Conservation (phyloP, 768 basidiomycete species). For the Lactarius psammicola region DNA sequence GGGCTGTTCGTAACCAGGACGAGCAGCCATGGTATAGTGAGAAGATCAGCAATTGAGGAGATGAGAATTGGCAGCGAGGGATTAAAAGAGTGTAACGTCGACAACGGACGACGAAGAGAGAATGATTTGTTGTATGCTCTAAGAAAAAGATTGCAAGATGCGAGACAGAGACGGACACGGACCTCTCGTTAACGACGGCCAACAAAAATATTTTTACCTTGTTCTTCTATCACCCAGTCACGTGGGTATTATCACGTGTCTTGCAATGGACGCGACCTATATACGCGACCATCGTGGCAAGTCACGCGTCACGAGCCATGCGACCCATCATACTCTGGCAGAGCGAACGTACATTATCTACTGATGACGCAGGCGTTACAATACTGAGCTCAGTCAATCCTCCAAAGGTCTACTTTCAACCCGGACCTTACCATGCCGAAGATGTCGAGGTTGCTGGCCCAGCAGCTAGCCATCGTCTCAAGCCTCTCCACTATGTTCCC, state of each 20-base stretch:
- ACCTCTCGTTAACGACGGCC: slow-evolving; percentile 1
- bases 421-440: slow-evolving; percentile 23
- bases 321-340: slow-evolving; percentile 28
- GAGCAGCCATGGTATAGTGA: slow-evolving; percentile 36
- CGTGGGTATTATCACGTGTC: not conserved
- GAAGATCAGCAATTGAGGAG: slow-evolving; percentile 15
- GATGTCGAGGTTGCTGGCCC: not conserved
- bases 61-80: slow-evolving; percentile 8
- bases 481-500: slow-evolving; percentile 38
- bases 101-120: slow-evolving; percentile 9
- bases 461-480: not conserved
- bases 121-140: slow-evolving; percentile 6
- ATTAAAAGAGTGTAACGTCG: slow-evolving; percentile 25
- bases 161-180: not conserved
- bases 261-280: not conserved
- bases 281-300: not conserved
- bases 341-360: not conserved
- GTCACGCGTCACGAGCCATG: slow-evolving; percentile 8
- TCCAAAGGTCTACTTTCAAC: slow-evolving; percentile 19
- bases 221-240: not conserved
- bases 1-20: slow-evolving; percentile 36
- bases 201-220: not conserved
- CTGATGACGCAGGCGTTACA: slow-evolving; percentile 26
- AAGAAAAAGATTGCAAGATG: not conserved
- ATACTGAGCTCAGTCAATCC: slow-evolving; percentile 21